phyloP scores from a whole-genome alignment of 805 yeast species.

The Priceomyces medius region DNA sequence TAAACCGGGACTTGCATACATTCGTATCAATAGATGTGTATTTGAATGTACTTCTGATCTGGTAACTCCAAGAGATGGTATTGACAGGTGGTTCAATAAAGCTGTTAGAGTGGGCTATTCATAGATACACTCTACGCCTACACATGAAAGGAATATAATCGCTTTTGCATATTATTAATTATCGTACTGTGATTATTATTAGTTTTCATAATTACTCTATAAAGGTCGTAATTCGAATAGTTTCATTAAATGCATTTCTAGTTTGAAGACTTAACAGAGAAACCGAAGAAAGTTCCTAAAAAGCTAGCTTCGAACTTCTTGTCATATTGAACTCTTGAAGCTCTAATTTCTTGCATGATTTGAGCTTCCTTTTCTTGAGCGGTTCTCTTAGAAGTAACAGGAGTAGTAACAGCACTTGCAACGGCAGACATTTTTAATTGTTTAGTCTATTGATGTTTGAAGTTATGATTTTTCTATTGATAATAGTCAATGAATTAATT shows the following conservation, averaged over 20 bases:
- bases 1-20: conserved; percentile 33
- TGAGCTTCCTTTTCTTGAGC: conserved; percentile 47
- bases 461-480: too few species aligned
- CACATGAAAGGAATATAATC: neutral
- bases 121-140: neutral
- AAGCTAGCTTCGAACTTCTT: conserved; percentile 41
- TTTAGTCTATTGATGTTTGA: too few species aligned
- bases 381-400: conserved; percentile 19
- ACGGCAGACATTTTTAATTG: conserved; percentile 2
- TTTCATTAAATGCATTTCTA: neutral
- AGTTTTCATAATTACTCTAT: neutral
- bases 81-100: conserved; percentile 47
- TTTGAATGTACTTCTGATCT: conserved; percentile 37
- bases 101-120: conserved; percentile 25
- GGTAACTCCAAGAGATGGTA: conserved; percentile 44
- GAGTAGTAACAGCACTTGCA: conserved; percentile 1
- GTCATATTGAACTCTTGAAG: conserved; percentile 31
- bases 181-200: too few species aligned
- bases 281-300: conserved; percentile 43
- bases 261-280: conserved; percentile 9
- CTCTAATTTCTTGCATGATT: conserved; percentile 45
- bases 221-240: neutral
- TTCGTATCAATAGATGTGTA: conserved; percentile 49
- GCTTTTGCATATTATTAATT: neutral
- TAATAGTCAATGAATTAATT: neutral